Evolutionary conservation across 2,329 filamentous ascomycete species (phyloP).

Genomic region (Pseudogymnoascus sp.): DNA sequence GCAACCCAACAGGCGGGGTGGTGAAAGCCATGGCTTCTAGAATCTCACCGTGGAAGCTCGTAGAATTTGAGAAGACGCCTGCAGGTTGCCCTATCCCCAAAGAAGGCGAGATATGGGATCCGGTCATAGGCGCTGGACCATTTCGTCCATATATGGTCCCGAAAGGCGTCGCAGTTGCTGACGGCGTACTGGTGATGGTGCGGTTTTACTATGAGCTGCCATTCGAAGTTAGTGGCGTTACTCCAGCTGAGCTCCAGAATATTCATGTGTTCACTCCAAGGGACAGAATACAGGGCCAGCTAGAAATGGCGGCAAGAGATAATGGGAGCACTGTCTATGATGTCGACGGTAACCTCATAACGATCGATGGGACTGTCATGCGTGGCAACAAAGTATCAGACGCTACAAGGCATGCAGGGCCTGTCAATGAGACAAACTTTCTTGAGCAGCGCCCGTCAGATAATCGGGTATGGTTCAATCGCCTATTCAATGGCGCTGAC

Average conservation of each 20-base stretch:
- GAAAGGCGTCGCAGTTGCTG: neutral
- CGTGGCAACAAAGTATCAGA: neutral
- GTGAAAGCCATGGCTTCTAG: neutral
- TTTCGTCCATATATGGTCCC: neutral
- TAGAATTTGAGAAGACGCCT: neutral
- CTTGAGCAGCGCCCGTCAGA: neutral
- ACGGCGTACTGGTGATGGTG: neutral
- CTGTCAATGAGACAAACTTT: neutral
- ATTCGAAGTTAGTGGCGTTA: neutral
- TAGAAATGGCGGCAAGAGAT: neutral
- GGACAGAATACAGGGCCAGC: neutral
- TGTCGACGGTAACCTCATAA: neutral
- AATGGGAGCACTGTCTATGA: neutral
- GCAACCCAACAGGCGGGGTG: neutral
- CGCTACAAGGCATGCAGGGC: neutral
- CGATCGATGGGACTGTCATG: neutral
- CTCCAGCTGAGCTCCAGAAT: neutral
- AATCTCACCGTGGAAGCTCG: neutral
- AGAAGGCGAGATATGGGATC: neutral
- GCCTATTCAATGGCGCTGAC: neutral
- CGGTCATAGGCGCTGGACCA: neutral
- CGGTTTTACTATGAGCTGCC: neutral
- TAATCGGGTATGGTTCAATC: neutral
- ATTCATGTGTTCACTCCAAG: neutral
- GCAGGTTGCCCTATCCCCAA: neutral